These are phyloP conservation scores for Boletus pseudo-olivaceus DNA, from an alignment of 768 basidiomycete species.

Conservation along the genomic window DNA sequence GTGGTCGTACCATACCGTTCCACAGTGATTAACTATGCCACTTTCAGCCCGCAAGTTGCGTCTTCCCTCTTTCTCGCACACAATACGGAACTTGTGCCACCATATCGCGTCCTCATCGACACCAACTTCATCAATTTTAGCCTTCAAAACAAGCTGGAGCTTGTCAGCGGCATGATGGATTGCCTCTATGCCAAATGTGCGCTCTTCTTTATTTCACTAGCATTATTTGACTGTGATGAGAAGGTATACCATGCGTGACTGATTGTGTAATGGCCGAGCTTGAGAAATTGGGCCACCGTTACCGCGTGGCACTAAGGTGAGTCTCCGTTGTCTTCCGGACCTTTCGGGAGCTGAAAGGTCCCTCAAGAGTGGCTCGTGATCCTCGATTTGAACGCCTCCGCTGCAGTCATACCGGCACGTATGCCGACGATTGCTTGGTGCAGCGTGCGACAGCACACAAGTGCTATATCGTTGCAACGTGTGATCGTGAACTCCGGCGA, in stretches of 20 bases:
- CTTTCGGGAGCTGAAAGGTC: conserved; percentile 4
- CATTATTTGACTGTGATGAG: conserved; percentile 3
- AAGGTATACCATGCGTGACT: conserved; percentile 98
- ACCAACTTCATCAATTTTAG: conserved; percentile 99
- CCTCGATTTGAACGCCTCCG: conserved; percentile 92
- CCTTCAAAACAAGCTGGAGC: conserved; percentile 95
- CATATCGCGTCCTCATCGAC: conserved; percentile 95
- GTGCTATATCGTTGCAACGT: conserved; percentile 97
- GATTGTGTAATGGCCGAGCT: conserved; percentile 99
- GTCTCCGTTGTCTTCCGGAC: conserved; percentile 23
- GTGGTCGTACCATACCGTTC: conserved; percentile 29
- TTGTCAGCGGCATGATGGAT: conserved; percentile 99
- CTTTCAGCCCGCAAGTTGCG: conserved; percentile 71
- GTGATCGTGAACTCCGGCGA: conserved; percentile 90
- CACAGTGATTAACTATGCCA: background rate
- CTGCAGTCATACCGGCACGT: conserved; percentile 94
- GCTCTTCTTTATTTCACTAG: conserved; percentile 17
- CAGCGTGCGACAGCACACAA: conserved; percentile 93
- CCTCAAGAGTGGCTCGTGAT: conserved; percentile 90
- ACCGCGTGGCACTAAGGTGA: conserved; percentile 89
- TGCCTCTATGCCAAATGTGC: conserved; percentile 96
- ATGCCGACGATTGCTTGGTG: conserved; percentile 97
- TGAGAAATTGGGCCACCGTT: conserved; percentile 95
- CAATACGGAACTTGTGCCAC: conserved; percentile 93
- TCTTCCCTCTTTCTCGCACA: conserved; percentile 93